Conservation (phyloP, 2,329 filamentous ascomycete genomes). For the Nothopassalora personata region DNA sequence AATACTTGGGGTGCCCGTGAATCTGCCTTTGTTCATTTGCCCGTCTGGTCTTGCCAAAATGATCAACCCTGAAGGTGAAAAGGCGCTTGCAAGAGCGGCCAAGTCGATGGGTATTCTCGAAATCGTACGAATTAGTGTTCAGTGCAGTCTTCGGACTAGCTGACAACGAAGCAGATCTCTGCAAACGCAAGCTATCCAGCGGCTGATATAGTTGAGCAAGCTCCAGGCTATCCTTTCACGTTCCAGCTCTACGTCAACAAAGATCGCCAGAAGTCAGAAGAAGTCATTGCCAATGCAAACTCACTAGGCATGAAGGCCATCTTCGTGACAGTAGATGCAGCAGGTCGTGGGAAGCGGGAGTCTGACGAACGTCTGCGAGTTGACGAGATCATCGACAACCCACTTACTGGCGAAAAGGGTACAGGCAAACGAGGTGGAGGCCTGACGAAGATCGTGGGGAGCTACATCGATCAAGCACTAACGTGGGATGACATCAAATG, state of each 20-base stretch:
- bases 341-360: slow-evolving; percentile 52
- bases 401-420: slow-evolving; percentile 38
- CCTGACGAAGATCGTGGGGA: slow-evolving; percentile 49
- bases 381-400: slow-evolving; percentile 17
- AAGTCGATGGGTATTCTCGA: slow-evolving; percentile 23
- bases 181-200: slow-evolving; percentile 30
- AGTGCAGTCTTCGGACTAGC: not conserved
- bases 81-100: slow-evolving; percentile 29
- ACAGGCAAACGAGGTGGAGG: slow-evolving; percentile 49
- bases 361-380: slow-evolving; percentile 38
- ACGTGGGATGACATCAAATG: slow-evolving; percentile 44
- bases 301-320: slow-evolving; percentile 48
- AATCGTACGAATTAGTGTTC: slow-evolving; percentile 11
- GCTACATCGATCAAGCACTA: slow-evolving; percentile 52
- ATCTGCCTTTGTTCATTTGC: slow-evolving; percentile 34
- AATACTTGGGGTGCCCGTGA: slow-evolving; percentile 20
- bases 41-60: slow-evolving; percentile 33
- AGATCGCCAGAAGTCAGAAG: slow-evolving; percentile 48
- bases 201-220: slow-evolving; percentile 26
- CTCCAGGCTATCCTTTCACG: slow-evolving; percentile 39
- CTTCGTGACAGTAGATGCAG: slow-evolving; percentile 56
- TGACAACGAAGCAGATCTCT: slow-evolving; percentile 18
- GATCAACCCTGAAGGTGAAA: slow-evolving; percentile 33
- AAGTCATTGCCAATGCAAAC: slow-evolving; percentile 45
- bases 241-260: slow-evolving; percentile 61